Evolutionary conservation across 2,329 filamentous ascomycete species (phyloP), one percentile per base, ranked within the genome.

Genomic region (Knoxdaviesia capensis): DNA sequence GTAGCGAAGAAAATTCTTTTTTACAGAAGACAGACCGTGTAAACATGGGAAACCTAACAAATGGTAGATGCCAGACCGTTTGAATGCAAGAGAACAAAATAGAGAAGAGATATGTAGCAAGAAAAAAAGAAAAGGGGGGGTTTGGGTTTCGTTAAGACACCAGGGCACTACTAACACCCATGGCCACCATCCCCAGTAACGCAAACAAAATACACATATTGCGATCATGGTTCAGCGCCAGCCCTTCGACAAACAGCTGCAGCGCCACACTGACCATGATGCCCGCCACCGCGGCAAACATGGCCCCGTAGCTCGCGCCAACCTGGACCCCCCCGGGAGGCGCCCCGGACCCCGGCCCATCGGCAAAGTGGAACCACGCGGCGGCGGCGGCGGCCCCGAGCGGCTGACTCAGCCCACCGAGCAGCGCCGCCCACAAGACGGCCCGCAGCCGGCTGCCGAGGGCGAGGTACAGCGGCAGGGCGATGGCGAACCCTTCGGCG

Each of bases 221-320:
- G 46, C 78, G 69, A 53, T 78, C 78, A 61, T 92, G 85, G 49
- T 84, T 87, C 53, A 94, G 60, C 44, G 79, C 81, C 54, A 94
- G 57, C 49, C 80, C 80, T 63, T 98, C 87, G 4, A 81, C 78
- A 53, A 94, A 88, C 6, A 98, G 64, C 59, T 92, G 83, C 54
- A 98, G 60, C 3, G 80, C 86, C 31, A 98, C 90, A 51, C 81
- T 90, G 31, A 85, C 79, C 90, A 98, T 96, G 51, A 98, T 92
- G 1, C 90, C 90, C 1, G 86, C 77, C 0, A 88, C 96, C 7
- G 77, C 65, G 6, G 85, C 87, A 62, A 98, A 98, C 61, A 96
- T 78, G 41, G 71, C 72, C 0, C 78, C 83, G 53, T 90, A 88
- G n/a, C 31, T 5, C 28, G 35, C 39, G 2, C 20, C 20, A 20